A percentile compares a stretch with the other conserved stretches of the same genome.
Conservation (phyloP, 139 green algal genomes). For the Trebouxia sp. region DNA sequence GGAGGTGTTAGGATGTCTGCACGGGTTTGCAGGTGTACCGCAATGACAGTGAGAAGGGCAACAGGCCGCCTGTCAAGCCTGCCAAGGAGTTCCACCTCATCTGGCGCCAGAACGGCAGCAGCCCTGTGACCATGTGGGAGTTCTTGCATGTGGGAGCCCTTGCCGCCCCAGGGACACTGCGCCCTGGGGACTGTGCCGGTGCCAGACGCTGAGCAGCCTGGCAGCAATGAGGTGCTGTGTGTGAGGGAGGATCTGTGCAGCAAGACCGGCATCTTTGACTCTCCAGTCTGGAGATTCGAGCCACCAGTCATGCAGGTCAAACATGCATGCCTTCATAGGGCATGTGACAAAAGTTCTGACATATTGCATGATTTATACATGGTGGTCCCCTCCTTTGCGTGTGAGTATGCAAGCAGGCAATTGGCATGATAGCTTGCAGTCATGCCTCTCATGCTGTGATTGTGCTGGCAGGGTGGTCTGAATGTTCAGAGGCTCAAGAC, state of each 20-base stretch:
- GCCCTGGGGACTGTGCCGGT: slow-evolving; percentile 67
- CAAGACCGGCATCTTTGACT: slow-evolving; percentile 45
- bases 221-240: slow-evolving; percentile 54
- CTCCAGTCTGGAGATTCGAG: slow-evolving; percentile 68
- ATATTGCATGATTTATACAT: not conserved
- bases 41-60: slow-evolving; percentile 14
- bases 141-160: no score
- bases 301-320: slow-evolving; percentile 32
- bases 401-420: not conserved
- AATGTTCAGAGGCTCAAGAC: slow-evolving; percentile 38
- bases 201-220: slow-evolving; percentile 61
- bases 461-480: slow-evolving; percentile 28
- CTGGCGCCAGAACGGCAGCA: slow-evolving; percentile 65
- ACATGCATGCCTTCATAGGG: not conserved
- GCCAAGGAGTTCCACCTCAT: slow-evolving; percentile 54
- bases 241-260: slow-evolving; percentile 62
- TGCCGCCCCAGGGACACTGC: slow-evolving; percentile 66
- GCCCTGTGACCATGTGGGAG: slow-evolving; percentile 76
- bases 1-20: not conserved
- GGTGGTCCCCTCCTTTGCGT: no score
- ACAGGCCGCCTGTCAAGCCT: not conserved
- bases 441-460: not conserved
- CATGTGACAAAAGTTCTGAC: not conserved
- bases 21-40: slow-evolving; percentile 30
- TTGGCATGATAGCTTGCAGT: not conserved